Percentiles rank a stretch among this genome's conserved stretches.
phyloP scores from a whole-genome alignment of 2,329 filamentous ascomycete genomes.

The Alternaria brassicae region DNA sequence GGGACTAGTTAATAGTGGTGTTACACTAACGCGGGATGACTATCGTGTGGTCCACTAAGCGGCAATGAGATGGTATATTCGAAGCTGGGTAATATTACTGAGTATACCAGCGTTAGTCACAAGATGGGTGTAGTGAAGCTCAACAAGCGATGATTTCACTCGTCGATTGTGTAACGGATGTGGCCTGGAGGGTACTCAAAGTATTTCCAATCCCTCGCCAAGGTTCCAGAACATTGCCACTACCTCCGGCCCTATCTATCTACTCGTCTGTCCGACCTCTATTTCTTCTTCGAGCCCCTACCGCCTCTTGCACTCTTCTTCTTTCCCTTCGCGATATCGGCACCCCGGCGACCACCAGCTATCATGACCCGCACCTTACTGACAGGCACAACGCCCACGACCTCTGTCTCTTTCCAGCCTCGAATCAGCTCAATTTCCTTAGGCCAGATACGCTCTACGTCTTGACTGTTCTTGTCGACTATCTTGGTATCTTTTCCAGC shows the following conservation, averaged over 20 bases:
- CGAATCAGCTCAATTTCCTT: slow-evolving; percentile 85
- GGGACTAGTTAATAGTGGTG: background rate
- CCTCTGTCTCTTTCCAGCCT: slow-evolving; percentile 80
- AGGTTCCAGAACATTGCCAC: background rate
- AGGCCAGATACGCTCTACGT: slow-evolving; percentile 80
- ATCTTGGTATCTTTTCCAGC: slow-evolving; percentile 62
- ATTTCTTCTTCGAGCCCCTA: slow-evolving; percentile 43
- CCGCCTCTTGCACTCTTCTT: slow-evolving; percentile 40
- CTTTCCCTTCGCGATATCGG: slow-evolving; percentile 38
- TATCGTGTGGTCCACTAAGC: background rate
- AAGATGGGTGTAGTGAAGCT: background rate
- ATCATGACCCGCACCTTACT: slow-evolving; percentile 82
- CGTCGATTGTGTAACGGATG: background rate
- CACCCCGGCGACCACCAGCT: slow-evolving; percentile 51
- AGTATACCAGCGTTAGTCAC: background rate
- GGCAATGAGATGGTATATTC: background rate
- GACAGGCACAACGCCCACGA: slow-evolving; percentile 81
- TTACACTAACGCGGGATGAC: background rate
- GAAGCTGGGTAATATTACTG: background rate
- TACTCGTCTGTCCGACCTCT: background rate
- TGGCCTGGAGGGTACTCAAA: background rate
- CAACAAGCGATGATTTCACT: background rate
- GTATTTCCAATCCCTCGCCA: background rate
- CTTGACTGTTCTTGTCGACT: slow-evolving; percentile 56
- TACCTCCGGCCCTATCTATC: background rate